These are phyloP conservation scores for Nephelium lappaceum DNA, from an alignment of 345 rosid species.

Conservation along the genomic window DNA sequence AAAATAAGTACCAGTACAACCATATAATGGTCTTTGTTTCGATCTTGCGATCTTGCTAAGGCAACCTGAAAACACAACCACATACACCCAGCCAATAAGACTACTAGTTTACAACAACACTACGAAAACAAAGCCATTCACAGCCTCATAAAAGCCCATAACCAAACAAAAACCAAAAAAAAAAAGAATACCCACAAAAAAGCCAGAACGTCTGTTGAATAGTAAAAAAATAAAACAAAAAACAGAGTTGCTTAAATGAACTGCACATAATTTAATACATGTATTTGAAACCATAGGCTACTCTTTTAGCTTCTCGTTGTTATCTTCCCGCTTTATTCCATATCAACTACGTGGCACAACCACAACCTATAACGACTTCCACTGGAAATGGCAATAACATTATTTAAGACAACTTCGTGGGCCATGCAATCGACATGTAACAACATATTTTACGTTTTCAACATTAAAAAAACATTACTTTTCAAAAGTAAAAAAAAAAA, in stretches of 20 bases:
- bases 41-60: slow-evolving; percentile 36
- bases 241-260: too few species aligned
- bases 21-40: slow-evolving; percentile 46
- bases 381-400: slow-evolving; percentile 5
- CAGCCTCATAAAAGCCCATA: slow-evolving; percentile 59
- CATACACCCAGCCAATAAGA: slow-evolving; percentile 42
- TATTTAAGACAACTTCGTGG: slow-evolving; percentile 13
- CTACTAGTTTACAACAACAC: slow-evolving; percentile 16
- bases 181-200: slow-evolving; percentile 32
- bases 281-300: slow-evolving; percentile 25
- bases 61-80: slow-evolving; percentile 69
- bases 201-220: slow-evolving; percentile 18
- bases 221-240: not conserved
- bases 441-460: not conserved
- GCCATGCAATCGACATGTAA: not conserved
- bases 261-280: slow-evolving; percentile 22
- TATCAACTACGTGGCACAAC: slow-evolving; percentile 46
- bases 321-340: slow-evolving; percentile 54
- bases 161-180: slow-evolving; percentile 21
- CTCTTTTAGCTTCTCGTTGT: slow-evolving; percentile 27
- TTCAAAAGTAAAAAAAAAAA: not conserved
- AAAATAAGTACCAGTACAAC: slow-evolving; percentile 28
- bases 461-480: not conserved
- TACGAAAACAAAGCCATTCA: slow-evolving; percentile 31
- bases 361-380: slow-evolving; percentile 30